These are phyloP conservation scores for Endoconidiophora polonica DNA, from an alignment of 2,329 filamentous ascomycete species.

Conservation along the genomic window DNA sequence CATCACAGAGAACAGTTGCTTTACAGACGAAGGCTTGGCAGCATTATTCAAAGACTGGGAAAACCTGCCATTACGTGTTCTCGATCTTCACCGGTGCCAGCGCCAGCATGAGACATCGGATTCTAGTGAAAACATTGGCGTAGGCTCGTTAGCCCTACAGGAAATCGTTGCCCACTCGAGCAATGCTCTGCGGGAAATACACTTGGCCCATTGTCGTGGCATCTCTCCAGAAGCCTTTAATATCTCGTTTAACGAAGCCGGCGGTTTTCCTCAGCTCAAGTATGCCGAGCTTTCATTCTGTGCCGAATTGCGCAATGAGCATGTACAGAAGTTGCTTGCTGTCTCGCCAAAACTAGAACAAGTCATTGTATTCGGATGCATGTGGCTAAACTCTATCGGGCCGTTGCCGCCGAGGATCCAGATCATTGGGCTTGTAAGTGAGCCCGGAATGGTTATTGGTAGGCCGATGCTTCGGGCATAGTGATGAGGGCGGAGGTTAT, in stretches of 20 bases:
- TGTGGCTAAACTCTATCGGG: slow-evolving; percentile 31
- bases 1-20: slow-evolving; percentile 57
- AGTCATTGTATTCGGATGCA: slow-evolving; percentile 48
- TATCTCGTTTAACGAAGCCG: slow-evolving; percentile 47
- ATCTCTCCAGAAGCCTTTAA: slow-evolving; percentile 58
- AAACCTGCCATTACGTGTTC: slow-evolving; percentile 51
- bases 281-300: slow-evolving; percentile 68
- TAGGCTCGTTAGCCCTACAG: slow-evolving; percentile 59
- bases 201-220: slow-evolving; percentile 72
- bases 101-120: slow-evolving; percentile 43
- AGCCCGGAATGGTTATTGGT: too few species aligned
- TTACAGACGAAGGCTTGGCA: slow-evolving; percentile 59
- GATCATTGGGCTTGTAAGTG: too few species aligned
- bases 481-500: too few species aligned
- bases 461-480: too few species aligned
- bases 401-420: too few species aligned
- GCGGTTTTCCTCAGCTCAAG: slow-evolving; percentile 48
- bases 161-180: slow-evolving; percentile 78
- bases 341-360: slow-evolving; percentile 43
- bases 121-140: slow-evolving; percentile 46
- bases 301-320: slow-evolving; percentile 46
- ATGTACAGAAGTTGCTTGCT: slow-evolving; percentile 47
- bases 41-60: slow-evolving; percentile 59
- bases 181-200: slow-evolving; percentile 43
- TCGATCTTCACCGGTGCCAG: slow-evolving; percentile 60